A percentile compares a stretch with the other conserved stretches of the same genome.
These are phyloP conservation scores for Geotrichum reessii DNA, from an alignment of 1,139 yeast species.

Conservation along the genomic window DNA sequence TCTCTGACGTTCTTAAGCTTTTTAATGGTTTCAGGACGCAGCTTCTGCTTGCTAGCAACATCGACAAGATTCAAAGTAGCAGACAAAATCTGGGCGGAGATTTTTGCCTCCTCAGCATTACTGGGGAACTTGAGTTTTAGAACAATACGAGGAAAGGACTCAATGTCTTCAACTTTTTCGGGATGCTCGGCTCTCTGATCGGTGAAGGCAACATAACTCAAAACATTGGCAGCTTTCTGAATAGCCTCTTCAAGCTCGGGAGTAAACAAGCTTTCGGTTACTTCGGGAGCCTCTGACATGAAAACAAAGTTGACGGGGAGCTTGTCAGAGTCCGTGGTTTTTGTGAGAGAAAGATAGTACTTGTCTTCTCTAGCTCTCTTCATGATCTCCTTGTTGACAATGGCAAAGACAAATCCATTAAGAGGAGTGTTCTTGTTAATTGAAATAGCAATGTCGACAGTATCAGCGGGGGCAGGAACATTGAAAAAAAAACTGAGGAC, in stretches of 20 bases:
- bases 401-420: conserved; percentile 67
- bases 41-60: conserved; percentile 41
- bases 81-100: conserved; percentile 45
- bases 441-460: conserved; percentile 48
- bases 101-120: conserved; percentile 43
- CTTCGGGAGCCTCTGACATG: conserved; percentile 84
- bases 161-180: conserved; percentile 42
- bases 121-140: conserved; percentile 48
- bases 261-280: conserved; percentile 59
- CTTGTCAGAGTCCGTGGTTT: conserved; percentile 62
- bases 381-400: conserved; percentile 84
- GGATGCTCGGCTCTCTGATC: conserved; percentile 78
- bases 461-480: conserved; percentile 45
- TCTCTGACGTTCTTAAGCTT: conserved; percentile 75
- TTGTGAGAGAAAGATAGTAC: conserved; percentile 80
- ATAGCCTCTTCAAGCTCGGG: conserved; percentile 50
- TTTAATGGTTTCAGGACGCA: conserved; percentile 60
- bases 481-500: conserved; percentile 50
- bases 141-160: conserved; percentile 51
- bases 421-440: conserved; percentile 48
- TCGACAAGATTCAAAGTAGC: conserved; percentile 54
- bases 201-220: conserved; percentile 70
- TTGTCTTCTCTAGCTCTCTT: conserved; percentile 65
- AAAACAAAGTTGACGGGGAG: conserved; percentile 72
- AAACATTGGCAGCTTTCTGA: conserved; percentile 45